A percentile compares a stretch with the other conserved stretches of the same genome.
Conservation (phyloP, 2,329 filamentous ascomycete species). For the Sodiomyces alkalinus region DNA sequence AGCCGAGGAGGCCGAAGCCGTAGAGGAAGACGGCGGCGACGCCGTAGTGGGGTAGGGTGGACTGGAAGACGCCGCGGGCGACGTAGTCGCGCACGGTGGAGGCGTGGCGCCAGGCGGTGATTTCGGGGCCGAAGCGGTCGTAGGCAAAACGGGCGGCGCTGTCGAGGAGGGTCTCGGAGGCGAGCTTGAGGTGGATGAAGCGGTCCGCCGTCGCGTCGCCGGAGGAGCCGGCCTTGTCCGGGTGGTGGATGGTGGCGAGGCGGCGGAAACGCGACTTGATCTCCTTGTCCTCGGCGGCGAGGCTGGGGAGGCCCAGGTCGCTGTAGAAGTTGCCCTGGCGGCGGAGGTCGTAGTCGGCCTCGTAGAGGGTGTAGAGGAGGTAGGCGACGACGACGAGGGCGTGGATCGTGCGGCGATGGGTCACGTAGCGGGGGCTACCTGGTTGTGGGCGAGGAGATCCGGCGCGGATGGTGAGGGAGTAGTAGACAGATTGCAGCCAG, state of each 20-base stretch:
- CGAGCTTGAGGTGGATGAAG: constrained; percentile 73
- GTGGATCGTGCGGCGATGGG: constrained; percentile 70
- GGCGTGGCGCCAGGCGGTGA: constrained; percentile 51
- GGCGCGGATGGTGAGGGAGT: constrained; percentile 76
- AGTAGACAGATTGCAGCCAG: constrained; percentile 69
- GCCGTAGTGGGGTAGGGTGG: constrained; percentile 45
- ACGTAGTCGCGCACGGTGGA: constrained; percentile 60
- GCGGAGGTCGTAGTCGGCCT: constrained; percentile 71
- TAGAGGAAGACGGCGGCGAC: constrained; percentile 42
- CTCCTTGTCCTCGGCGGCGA: constrained; percentile 50
- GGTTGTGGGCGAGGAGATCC: constrained; percentile 66
- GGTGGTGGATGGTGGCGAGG: constrained; percentile 57
- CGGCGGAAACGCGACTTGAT: constrained; percentile 78
- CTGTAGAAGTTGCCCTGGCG: constrained; percentile 63
- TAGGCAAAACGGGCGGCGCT: constrained; percentile 71
- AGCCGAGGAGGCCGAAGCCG: constrained; percentile 47
- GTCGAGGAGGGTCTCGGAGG: constrained; percentile 69
- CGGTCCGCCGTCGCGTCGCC: constrained; percentile 24
- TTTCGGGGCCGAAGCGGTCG: constrained; percentile 68
- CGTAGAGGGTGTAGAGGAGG: constrained; percentile 83
- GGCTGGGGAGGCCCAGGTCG: constrained; percentile 53
- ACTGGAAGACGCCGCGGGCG: constrained; percentile 43
- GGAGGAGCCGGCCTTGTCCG: constrained; percentile 55
- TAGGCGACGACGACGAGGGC: constrained; percentile 71
- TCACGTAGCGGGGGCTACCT: constrained; percentile 50